Base-by-base conservation (phyloP, 2,329 filamentous ascomycete species). In the Xylaria sp. region DNA sequence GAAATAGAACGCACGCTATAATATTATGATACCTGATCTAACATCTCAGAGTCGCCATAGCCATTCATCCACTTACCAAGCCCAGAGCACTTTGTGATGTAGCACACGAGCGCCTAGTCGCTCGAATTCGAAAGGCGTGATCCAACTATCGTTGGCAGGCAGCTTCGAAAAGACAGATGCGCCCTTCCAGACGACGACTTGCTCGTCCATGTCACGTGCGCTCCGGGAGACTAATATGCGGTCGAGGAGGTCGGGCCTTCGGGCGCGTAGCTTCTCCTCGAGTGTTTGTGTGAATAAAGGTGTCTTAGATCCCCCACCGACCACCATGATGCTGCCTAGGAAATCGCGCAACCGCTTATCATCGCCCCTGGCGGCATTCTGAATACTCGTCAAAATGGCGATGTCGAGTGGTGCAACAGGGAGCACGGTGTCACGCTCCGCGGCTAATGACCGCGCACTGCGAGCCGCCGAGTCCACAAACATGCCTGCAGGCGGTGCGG, bases 141-240 rank as follows among this genome's bases (percentile, higher is more conserved):
- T 93, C 96, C 96, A 99, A 76, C 92, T 96, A 80, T 99, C 96
- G 81, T 98, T 98, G 18, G 93, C 94, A 54, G 90, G 88, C 74
- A 98, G 83, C 82, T 97, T 94, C 2, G 93, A 94, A 84, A 98
- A 99, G 18, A 99, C 94, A 78, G 94, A 97, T 0, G 93, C 96
- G 3, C 96, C 96, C 86, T 99, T 99, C 96, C 96, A 99, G 9
- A 91, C 91, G 62, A 98, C 92, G n/a, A 98, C 94, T 81, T 98
- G 94, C 69, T 96, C 93, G 81, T 99, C 96, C 83, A 99, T 91
- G 75, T 99, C 96, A 75, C 95, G 86, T 0, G 96, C 96, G 86
- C 86, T 96, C 69, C 86, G 84, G 69, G 88, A 89, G 61, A 91
- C 88, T 27, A 90, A 81, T 70, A 91, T 89, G 68, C 85, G 84